phyloP scores from a whole-genome alignment of 108 stramenopile genomes.

The Pseudonitzschia pungens region DNA sequence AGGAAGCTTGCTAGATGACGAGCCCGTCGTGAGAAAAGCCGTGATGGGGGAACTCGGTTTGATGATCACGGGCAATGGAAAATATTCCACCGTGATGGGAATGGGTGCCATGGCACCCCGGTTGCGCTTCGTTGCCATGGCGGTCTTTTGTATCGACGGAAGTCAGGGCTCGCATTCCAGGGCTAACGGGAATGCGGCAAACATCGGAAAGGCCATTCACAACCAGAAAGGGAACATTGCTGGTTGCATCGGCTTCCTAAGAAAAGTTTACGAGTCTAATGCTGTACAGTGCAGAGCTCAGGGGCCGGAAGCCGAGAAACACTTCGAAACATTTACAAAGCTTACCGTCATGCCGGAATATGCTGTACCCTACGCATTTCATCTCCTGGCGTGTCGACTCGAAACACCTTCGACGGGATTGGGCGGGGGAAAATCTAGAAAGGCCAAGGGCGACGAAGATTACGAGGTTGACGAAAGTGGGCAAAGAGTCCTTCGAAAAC shows the following conservation, averaged over 20 bases:
- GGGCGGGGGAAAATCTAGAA: slow-evolving; percentile 24
- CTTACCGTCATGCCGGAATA: slow-evolving; percentile 85
- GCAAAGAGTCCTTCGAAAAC: slow-evolving; percentile 56
- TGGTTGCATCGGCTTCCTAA: slow-evolving; percentile 50
- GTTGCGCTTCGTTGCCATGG: slow-evolving; percentile 69
- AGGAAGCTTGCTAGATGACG: slow-evolving; percentile 57
- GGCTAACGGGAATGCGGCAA: slow-evolving; percentile 67
- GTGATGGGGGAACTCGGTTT: slow-evolving; percentile 64
- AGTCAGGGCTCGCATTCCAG: slow-evolving; percentile 42
- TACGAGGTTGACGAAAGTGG: slow-evolving; percentile 32
- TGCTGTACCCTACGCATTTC: slow-evolving; percentile 72
- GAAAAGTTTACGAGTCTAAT: slow-evolving; percentile 56
- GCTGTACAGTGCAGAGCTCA: slow-evolving; percentile 60
- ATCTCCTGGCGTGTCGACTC: slow-evolving; percentile 70
- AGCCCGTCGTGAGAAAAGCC: slow-evolving; percentile 52
- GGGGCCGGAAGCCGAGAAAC: slow-evolving; percentile 61
- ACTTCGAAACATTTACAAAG: slow-evolving; percentile 67
- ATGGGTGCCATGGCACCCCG: slow-evolving; percentile 49
- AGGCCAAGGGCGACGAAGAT: slow-evolving; percentile 41
- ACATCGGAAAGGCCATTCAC: slow-evolving; percentile 53
- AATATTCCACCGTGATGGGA: slow-evolving; percentile 31
- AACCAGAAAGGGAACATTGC: slow-evolving; percentile 56
- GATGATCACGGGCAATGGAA: slow-evolving; percentile 70
- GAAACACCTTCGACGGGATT: slow-evolving; percentile 56
- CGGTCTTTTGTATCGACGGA: slow-evolving; percentile 70